Conservation (phyloP, 768 basidiomycete species). For the Pleurotus ostreatus region DNA sequence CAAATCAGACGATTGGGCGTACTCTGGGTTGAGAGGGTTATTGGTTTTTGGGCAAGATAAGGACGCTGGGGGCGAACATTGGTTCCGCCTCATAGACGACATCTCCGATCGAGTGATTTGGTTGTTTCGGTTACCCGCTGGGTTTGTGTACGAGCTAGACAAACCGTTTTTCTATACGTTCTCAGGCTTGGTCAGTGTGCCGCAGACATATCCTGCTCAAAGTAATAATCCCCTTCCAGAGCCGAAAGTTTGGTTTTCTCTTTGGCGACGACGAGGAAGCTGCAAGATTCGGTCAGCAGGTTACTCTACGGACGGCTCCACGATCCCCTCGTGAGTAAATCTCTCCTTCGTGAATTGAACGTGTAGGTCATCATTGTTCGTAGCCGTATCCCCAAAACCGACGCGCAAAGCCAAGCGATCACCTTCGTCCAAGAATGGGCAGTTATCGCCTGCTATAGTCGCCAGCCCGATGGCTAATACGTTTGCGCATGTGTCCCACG, state of each 20-base stretch:
- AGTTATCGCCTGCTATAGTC: conserved; percentile 41
- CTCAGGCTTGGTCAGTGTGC: conserved; percentile 60
- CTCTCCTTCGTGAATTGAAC: not conserved
- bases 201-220: too few species aligned
- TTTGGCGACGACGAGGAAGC: conserved; percentile 50
- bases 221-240: conserved; percentile 24
- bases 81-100: conserved; percentile 64
- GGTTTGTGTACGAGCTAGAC: conserved; percentile 74
- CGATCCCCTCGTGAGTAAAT: not conserved
- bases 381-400: not conserved
- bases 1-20: conserved; percentile 50
- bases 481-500: conserved; percentile 64
- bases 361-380: not conserved
- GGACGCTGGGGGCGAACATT: conserved; percentile 31
- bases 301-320: conserved; percentile 24
- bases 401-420: conserved; percentile 25
- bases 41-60: conserved; percentile 49
- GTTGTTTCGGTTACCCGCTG: conserved; percentile 59
- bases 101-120: conserved; percentile 58
- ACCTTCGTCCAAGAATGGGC: conserved; percentile 18
- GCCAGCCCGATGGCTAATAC: conserved; percentile 56
- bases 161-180: conserved; percentile 92
- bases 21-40: conserved; percentile 55
- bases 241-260: conserved; percentile 47
- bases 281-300: conserved; percentile 31